A percentile compares a stretch with the other conserved stretches of the same genome.
These are phyloP conservation scores for Notholithocarpus densiflorus DNA, from an alignment of 306 rosid species.

Conservation along the genomic window DNA sequence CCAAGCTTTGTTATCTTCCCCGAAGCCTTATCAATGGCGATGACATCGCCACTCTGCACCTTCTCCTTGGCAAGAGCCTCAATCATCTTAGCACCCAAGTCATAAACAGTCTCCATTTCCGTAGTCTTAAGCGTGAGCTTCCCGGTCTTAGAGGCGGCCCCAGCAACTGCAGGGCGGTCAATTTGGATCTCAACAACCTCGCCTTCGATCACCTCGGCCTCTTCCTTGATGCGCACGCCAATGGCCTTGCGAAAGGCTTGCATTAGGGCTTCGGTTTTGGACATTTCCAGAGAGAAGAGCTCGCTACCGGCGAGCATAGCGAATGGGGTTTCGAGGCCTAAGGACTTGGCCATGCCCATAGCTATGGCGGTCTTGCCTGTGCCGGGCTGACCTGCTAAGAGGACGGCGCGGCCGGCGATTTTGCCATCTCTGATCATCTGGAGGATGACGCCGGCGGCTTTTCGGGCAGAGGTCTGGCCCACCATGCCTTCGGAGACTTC, in stretches of 20 bases:
- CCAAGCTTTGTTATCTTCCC: conserved; percentile 97
- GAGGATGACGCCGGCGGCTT: conserved; percentile 89
- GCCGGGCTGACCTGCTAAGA: conserved; percentile 90
- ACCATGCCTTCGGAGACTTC: conserved; percentile 95
- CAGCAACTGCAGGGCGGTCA: conserved; percentile 78
- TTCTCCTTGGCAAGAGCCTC: conserved; percentile 94
- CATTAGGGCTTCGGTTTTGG: conserved; percentile 83
- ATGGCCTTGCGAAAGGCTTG: conserved; percentile 91
- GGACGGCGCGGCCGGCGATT: conserved; percentile 89
- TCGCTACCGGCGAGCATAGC: conserved; percentile 97
- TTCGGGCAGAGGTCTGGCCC: conserved; percentile 84
- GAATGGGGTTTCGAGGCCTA: conserved; percentile 90
- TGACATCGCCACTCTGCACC: conserved; percentile 87
- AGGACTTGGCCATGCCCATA: conserved; percentile 99
- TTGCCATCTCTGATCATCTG: conserved; percentile 91
- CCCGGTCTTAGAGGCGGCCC: conserved; percentile 90
- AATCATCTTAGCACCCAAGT: conserved; percentile 96
- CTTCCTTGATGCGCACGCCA: conserved; percentile 96
- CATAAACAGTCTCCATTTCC: conserved; percentile 97
- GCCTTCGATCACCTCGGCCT: conserved; percentile 90
- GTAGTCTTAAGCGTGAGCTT: conserved; percentile 86
- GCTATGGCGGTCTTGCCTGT: conserved; percentile 99
- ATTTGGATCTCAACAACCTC: conserved; percentile 95
- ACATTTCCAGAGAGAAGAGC: conserved; percentile 94
- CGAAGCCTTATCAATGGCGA: conserved; percentile 63